Percentiles rank a stretch among this genome's conserved stretches.
These are phyloP conservation scores for Primulina tabacum DNA, from an alignment of 257 asterid genomes.

Conservation along the genomic window DNA sequence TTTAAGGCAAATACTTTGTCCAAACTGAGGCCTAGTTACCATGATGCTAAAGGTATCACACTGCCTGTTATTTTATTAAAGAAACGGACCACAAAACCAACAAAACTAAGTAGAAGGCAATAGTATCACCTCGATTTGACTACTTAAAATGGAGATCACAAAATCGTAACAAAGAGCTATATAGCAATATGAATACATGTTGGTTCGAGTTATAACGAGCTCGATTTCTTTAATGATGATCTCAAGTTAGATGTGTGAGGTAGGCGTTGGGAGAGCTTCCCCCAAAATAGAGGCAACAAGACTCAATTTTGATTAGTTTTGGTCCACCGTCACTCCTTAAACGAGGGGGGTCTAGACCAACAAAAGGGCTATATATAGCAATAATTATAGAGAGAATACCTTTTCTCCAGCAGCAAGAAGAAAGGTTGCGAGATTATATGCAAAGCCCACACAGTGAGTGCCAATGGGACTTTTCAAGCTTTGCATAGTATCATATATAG, in stretches of 20 bases:
- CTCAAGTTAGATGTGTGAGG: neutral
- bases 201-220: neutral
- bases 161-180: too few relatives aligned
- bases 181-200: too few relatives aligned
- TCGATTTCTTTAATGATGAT: neutral
- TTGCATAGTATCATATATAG: constrained; percentile 94
- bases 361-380: neutral
- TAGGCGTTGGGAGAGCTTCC: neutral
- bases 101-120: neutral
- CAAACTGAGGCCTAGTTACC: neutral
- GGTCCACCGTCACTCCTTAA: neutral
- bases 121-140: neutral
- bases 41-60: neutral
- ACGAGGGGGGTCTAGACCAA: neutral
- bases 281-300: neutral
- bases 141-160: neutral
- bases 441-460: constrained; percentile 78
- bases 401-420: constrained; percentile 97
- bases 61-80: neutral
- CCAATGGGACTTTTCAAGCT: constrained; percentile 78
- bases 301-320: neutral
- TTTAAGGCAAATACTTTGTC: neutral
- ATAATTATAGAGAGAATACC: constrained; percentile 34
- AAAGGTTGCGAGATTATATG: constrained; percentile 73
- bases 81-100: neutral